phyloP scores from a whole-genome alignment of 2,329 filamentous ascomycete genomes.

The Xylaria sp. region DNA sequence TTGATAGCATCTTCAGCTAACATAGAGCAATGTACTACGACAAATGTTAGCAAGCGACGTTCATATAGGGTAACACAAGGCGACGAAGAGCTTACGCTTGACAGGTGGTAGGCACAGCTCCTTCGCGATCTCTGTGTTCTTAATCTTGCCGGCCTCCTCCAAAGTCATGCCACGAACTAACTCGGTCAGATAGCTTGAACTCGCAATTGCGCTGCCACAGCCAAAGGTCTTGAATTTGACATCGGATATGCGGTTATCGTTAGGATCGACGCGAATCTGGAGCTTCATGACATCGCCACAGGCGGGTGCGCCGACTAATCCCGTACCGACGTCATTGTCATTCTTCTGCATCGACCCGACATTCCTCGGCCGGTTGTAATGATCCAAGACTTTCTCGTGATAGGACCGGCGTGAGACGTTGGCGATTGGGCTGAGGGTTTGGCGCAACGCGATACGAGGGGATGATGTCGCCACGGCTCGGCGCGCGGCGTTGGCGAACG shows the following conservation, averaged over 20 bases:
- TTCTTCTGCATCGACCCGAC: conserved; percentile 80
- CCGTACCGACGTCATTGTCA: conserved; percentile 78
- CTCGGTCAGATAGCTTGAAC: conserved; percentile 93
- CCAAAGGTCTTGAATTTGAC: conserved; percentile 90
- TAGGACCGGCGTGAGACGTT: conserved; percentile 59
- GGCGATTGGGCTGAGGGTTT: conserved; percentile 55
- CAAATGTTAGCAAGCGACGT: conserved; percentile 51
- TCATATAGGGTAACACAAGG: not conserved
- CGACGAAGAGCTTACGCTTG: conserved; percentile 65
- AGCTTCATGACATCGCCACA: conserved; percentile 96
- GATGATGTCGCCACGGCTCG: conserved; percentile 56
- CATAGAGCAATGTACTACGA: conserved; percentile 85
- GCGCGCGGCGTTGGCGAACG: conserved; percentile 53
- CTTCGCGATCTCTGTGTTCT: conserved; percentile 98
- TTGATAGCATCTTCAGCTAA: conserved; percentile 94
- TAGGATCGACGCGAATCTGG: conserved; percentile 83
- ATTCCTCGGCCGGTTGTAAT: conserved; percentile 83
- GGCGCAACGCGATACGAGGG: conserved; percentile 55
- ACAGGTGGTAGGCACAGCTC: conserved; percentile 85
- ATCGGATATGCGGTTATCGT: conserved; percentile 78
- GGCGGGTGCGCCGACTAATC: conserved; percentile 84
- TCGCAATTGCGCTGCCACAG: conserved; percentile 89
- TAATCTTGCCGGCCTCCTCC: conserved; percentile 90
- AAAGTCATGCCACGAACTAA: conserved; percentile 95
- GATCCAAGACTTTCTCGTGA: conserved; percentile 76